These are phyloP conservation scores for Rhizophagus sp. DNA, from an alignment of 192 early-diverging fungal species.

Conservation along the genomic window DNA sequence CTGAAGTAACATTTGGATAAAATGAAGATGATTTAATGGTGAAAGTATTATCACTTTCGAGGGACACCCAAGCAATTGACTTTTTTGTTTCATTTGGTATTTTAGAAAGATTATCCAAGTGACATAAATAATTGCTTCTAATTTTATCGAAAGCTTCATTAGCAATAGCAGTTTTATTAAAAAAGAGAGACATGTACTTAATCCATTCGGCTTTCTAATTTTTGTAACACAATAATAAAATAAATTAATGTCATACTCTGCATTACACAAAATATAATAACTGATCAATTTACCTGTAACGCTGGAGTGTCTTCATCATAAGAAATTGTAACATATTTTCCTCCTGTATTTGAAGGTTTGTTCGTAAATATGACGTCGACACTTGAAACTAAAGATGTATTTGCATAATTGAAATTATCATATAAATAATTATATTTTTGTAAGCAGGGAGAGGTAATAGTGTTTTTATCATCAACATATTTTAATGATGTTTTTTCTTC, in stretches of 20 bases:
- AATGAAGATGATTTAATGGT: background rate
- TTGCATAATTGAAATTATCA: background rate
- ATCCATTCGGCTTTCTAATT: constrained; percentile 30
- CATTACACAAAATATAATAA: background rate
- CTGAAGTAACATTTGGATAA: background rate
- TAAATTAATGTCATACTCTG: background rate
- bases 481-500: background rate
- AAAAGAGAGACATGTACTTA: constrained; percentile 20
- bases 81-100: constrained; percentile 6
- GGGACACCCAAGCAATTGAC: constrained; percentile 25
- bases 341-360: background rate
- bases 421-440: background rate
- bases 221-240: background rate
- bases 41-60: background rate
- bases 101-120: constrained; percentile 6
- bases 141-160: background rate
- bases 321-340: background rate
- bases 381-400: background rate
- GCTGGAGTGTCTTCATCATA: background rate
- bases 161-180: constrained; percentile 3
- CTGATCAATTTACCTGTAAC: background rate
- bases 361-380: constrained; percentile 4
- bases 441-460: constrained; percentile 16
- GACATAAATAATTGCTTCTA: constrained; percentile 12
- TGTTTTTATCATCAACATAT: background rate